phyloP scores from a whole-genome alignment of 768 basidiomycete species.

The Suillus spraguei region DNA sequence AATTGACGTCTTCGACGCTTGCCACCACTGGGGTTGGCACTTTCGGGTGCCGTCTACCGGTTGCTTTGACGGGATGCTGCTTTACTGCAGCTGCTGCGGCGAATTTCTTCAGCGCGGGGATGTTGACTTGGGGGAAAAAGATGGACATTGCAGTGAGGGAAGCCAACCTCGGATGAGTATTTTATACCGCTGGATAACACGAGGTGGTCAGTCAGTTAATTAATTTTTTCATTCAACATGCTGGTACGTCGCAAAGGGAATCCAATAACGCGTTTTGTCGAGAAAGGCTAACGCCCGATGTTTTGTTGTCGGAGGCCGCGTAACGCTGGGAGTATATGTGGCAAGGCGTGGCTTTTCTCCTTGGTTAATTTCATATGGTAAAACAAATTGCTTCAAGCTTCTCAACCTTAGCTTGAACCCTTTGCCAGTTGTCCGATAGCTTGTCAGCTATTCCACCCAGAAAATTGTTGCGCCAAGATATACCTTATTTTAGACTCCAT shows the following conservation, averaged over 20 bases:
- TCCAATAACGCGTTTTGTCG: constrained; percentile 3
- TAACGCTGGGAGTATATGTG: constrained; percentile 3
- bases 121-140: constrained; percentile 31
- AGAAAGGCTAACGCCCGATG: not conserved
- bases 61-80: constrained; percentile 21
- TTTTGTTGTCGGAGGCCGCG: constrained; percentile 10
- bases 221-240: not conserved
- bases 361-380: constrained; percentile 1
- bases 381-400: not conserved
- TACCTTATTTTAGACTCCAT: constrained; percentile 6
- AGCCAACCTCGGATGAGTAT: constrained; percentile 1
- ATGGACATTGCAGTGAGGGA: constrained; percentile 14
- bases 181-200: constrained; percentile 12
- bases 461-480: not conserved
- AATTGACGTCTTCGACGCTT: constrained; percentile 25
- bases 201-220: constrained; percentile 14
- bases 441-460: not conserved
- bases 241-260: constrained; percentile 9
- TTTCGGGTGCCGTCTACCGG: constrained; percentile 13
- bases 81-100: constrained; percentile 26
- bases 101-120: constrained; percentile 28
- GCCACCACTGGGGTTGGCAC: constrained; percentile 23
- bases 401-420: not conserved
- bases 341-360: constrained; percentile 9
- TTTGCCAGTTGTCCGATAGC: not conserved